Conservation (phyloP, 495 filamentous ascomycete species). For the Penicillium malachiteum region DNA sequence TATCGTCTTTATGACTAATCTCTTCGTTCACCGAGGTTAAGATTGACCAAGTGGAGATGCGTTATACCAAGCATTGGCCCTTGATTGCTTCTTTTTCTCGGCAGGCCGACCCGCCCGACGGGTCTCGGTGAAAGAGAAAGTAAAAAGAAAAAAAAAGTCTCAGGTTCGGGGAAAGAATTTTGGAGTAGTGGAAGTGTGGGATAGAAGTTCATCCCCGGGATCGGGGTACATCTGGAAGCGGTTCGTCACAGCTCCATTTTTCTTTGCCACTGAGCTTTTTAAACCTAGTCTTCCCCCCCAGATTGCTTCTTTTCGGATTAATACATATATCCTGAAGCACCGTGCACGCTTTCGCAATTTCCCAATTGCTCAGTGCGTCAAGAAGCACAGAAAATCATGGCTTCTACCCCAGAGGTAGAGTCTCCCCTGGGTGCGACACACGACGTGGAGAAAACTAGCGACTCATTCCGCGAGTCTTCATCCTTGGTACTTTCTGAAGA, state of each 20-base stretch:
- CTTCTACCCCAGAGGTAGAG: neutral
- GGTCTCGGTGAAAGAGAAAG: neutral
- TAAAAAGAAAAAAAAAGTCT: neutral
- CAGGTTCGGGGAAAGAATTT: conserved; percentile 8
- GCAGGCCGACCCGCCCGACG: conserved; percentile 16
- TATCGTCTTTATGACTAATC: neutral
- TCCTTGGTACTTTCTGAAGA: conserved; percentile 25
- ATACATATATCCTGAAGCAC: too few relatives aligned
- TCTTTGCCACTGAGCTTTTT: neutral
- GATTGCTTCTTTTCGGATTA: neutral
- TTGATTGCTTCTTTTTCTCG: conserved; percentile 19
- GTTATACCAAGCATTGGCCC: conserved; percentile 18
- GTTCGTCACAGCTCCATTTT: neutral
- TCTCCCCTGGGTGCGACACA: neutral
- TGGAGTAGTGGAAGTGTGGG: conserved; percentile 11
- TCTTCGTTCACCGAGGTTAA: conserved; percentile 9
- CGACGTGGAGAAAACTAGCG: conserved; percentile 15
- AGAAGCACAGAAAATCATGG: neutral
- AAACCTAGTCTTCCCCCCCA: neutral
- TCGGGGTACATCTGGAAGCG: neutral
- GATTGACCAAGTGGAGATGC: conserved; percentile 14
- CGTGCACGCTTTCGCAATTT: neutral
- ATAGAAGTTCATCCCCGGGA: neutral
- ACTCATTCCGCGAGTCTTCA: conserved; percentile 14
- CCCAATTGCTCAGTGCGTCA: neutral